Conservation (phyloP, 139 green algal species). For the Chlamydomonas sp. region DNA sequence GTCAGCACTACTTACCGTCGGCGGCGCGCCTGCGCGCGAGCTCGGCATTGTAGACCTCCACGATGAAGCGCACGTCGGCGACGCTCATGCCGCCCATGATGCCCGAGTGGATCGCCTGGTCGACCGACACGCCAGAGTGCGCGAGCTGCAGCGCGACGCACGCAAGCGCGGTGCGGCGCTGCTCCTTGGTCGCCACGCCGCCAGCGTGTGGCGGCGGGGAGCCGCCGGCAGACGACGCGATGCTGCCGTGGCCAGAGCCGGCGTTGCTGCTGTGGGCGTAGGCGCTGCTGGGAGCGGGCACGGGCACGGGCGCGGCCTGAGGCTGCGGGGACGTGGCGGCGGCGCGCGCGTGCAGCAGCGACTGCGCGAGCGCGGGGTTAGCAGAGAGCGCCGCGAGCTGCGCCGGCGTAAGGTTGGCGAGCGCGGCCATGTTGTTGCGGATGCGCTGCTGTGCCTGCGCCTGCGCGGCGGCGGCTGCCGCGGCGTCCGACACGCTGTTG, state of each 20-base stretch:
- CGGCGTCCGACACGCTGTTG: too few relatives aligned
- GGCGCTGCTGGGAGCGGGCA: background rate
- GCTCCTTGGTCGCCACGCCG: constrained; percentile 18
- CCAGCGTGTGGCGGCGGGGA: background rate
- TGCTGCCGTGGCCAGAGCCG: background rate
- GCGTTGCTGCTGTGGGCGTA: background rate
- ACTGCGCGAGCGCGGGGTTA: background rate
- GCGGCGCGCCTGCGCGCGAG: too few relatives aligned
- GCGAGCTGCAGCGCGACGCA: constrained; percentile 44
- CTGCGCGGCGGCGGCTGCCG: too few relatives aligned
- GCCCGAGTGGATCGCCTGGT: constrained; percentile 43
- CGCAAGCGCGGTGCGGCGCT: constrained; percentile 37
- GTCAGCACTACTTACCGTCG: too few relatives aligned
- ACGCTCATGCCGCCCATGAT: constrained; percentile 49
- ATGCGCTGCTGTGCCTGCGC: background rate
- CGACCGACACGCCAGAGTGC: constrained; percentile 28
- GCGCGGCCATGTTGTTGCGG: constrained; percentile 9
- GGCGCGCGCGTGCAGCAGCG: background rate
- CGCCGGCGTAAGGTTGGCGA: constrained; percentile 2
- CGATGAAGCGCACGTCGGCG: constrained; percentile 41
- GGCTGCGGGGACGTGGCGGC: background rate
- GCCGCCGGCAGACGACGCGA: background rate
- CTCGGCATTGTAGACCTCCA: constrained; percentile 41
- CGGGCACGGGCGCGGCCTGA: background rate
- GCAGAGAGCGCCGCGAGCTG: background rate